Conservation (phyloP, 371 early-diverging fungal species). For the Rhizopus arrhizus region DNA sequence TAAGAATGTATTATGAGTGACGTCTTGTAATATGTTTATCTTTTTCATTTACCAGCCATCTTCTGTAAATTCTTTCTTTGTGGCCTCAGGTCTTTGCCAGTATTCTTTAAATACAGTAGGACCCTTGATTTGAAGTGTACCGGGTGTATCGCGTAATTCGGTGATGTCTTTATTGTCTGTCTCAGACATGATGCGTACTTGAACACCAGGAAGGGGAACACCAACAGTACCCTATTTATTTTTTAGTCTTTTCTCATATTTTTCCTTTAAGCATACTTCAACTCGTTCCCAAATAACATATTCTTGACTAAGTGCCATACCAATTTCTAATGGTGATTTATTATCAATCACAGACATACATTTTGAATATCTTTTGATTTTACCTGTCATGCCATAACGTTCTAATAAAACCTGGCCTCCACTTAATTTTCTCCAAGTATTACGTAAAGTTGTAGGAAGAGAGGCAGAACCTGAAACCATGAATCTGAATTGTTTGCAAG, state of each 20-base stretch:
- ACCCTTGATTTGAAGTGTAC: slow-evolving; percentile 75
- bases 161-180: slow-evolving; percentile 54
- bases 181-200: slow-evolving; percentile 62
- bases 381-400: slow-evolving; percentile 83
- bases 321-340: slow-evolving; percentile 62
- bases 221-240: slow-evolving; percentile 71
- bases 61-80: slow-evolving; percentile 65
- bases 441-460: slow-evolving; percentile 68
- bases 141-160: slow-evolving; percentile 50
- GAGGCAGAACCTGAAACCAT: slow-evolving; percentile 82
- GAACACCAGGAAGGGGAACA: slow-evolving; percentile 73
- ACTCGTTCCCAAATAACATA: slow-evolving; percentile 51
- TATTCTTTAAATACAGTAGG: slow-evolving; percentile 74
- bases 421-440: slow-evolving; percentile 68
- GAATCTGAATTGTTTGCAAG: slow-evolving; percentile 71
- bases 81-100: slow-evolving; percentile 76
- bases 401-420: slow-evolving; percentile 76
- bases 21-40: slow-evolving; percentile 62
- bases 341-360: neutral
- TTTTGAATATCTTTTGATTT: neutral
- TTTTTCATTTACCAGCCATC: slow-evolving; percentile 74
- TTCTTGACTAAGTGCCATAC: slow-evolving; percentile 83
- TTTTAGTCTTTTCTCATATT: neutral
- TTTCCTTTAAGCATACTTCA: slow-evolving; percentile 31
- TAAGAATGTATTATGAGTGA: neutral